Base-by-base conservation (phyloP, 2,329 filamentous ascomycete genomes). In the Colletotrichum tabaci region DNA sequence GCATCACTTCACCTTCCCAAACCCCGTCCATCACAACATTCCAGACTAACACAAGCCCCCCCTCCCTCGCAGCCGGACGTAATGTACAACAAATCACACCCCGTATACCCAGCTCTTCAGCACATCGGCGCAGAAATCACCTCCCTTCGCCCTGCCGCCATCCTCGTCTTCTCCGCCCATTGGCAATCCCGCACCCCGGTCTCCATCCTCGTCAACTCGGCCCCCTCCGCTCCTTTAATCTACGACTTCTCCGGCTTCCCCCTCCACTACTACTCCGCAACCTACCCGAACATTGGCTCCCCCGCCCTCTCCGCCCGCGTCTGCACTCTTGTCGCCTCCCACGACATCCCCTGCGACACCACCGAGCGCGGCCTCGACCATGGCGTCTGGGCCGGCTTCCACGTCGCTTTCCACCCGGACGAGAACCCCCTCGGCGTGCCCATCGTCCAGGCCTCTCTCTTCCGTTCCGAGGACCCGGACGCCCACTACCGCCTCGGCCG, bases 161-260 rank as follows among this genome's bases (percentile, higher is more conserved):
- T 95, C 18, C 89, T 95, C 1, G 91, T 94, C 35, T 92, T 95
- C 78, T 94, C 92, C 0, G 93, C 92, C 1, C 93, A 95, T 80
- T 95, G 93, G 93, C 90, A 93, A 81, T 90, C 87, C 56, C 82
- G 77, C 66, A 80, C 81, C 49, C 83, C 87, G 75, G 85, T 83
- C 4, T n/a, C 30, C 4, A 87, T 94, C 73, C 84, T 91, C 76
- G 86, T 94, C 75, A 94, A 94, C 79, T 89, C 87, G 10, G 90
- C 88, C 3, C 89, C 89, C 67, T 82, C 85, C n/a, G 90, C 87
- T 4, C 88, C 91, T 68, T 77, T 94, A 74, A 92, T 94, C 61
- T 94, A 93, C 78, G 92, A 94, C 77, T 94, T 93, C 83, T 92
- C 92, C 77, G 91, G 91, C 1, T 94, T 94, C 78, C 92, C 92